These are phyloP conservation scores for Capsella rubella DNA, from an alignment of 441 rosid species.

Conservation along the genomic window DNA sequence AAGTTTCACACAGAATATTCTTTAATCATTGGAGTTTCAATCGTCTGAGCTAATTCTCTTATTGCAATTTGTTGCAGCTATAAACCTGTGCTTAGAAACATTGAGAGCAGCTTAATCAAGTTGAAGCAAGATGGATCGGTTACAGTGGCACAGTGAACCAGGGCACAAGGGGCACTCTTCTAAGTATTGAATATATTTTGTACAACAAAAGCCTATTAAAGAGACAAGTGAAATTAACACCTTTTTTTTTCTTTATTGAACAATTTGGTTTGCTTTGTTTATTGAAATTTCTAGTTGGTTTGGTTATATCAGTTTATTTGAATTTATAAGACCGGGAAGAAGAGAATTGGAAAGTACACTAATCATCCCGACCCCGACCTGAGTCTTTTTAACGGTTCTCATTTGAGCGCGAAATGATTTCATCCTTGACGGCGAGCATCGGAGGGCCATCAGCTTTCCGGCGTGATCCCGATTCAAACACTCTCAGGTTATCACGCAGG, in stretches of 20 bases:
- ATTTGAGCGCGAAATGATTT: conserved; percentile 39
- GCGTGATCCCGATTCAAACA: conserved; percentile 32
- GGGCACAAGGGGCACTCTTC: conserved; percentile 1
- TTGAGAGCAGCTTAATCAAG: conserved; percentile 81
- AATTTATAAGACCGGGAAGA: background rate
- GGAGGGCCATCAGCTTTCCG: conserved; percentile 29
- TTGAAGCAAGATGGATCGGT: conserved; percentile 83
- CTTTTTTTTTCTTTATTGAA: background rate
- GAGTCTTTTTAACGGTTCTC: background rate
- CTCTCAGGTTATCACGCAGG: conserved; percentile 30
- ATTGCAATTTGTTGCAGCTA: conserved; percentile 57
- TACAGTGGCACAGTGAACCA: conserved; percentile 51
- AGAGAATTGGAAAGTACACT: background rate
- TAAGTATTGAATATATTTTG: background rate
- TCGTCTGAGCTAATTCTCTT: background rate
- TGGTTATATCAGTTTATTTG: background rate
- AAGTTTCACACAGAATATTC: conserved; percentile 33
- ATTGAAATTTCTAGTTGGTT: background rate
- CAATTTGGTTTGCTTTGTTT: conserved; percentile 4
- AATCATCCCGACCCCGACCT: background rate
- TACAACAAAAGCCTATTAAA: conserved; percentile 16
- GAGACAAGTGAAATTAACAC: background rate
- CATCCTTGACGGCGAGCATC: conserved; percentile 13
- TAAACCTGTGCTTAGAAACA: conserved; percentile 83
- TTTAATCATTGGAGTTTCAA: background rate